Conservation (phyloP, 805 yeast genomes). For the Hanseniaspora jakobsenii region DNA sequence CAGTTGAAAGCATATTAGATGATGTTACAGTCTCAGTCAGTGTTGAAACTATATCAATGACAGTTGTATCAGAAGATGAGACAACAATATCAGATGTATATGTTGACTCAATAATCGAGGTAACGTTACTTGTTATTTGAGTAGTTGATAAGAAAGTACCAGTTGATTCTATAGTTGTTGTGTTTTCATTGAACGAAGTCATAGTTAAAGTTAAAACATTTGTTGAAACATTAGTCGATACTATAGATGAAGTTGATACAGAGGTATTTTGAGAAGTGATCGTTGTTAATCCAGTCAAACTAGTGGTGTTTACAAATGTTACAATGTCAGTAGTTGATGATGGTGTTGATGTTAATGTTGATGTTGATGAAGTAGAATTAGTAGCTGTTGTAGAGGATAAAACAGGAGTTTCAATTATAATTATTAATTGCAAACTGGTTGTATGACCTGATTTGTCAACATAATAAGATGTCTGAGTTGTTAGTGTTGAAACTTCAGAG, state of each 20-base stretch:
- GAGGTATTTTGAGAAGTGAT: background rate
- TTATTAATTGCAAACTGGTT: conserved; percentile 5
- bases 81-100: background rate
- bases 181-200: too few relatives aligned
- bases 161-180: too few relatives aligned
- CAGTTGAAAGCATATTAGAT: too few relatives aligned
- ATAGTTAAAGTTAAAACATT: too few relatives aligned
- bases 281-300: background rate
- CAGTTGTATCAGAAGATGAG: background rate
- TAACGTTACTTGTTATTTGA: too few relatives aligned
- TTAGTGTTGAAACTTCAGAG: background rate
- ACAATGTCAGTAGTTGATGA: too few relatives aligned
- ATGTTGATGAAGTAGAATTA: background rate
- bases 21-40: too few relatives aligned
- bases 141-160: too few relatives aligned
- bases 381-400: background rate
- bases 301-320: background rate
- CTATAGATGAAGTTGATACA: background rate
- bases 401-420: background rate
- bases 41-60: background rate
- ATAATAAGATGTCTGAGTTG: conserved; percentile 4
- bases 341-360: too few relatives aligned
- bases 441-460: background rate
- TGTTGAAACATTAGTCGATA: background rate
- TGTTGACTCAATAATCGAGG: background rate